These are phyloP conservation scores for Entomortierella parvispora DNA, from an alignment of 192 early-diverging fungal species.

Conservation along the genomic window DNA sequence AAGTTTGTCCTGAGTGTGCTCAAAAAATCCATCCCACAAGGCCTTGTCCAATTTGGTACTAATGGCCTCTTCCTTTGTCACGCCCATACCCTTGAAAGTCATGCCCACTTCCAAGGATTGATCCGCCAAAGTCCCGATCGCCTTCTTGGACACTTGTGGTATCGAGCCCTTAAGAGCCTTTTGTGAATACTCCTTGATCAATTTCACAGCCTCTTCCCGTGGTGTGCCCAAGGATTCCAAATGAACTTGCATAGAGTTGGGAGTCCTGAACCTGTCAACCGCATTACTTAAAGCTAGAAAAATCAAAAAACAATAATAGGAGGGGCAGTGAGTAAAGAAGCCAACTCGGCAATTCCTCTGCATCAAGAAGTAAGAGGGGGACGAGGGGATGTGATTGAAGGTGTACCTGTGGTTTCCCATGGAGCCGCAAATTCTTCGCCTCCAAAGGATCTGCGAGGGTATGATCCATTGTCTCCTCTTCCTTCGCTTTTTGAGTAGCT, in stretches of 20 bases:
- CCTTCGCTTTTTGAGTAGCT: too few relatives aligned
- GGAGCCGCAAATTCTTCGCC: conserved; percentile 20
- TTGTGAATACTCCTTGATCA: conserved; percentile 10
- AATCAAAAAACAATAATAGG: conserved; percentile 1
- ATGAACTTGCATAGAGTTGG: conserved; percentile 19
- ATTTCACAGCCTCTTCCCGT: conserved; percentile 9
- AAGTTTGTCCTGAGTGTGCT: conserved; percentile 22
- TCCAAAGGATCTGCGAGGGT: conserved; percentile 27
- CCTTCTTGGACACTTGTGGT: conserved; percentile 21
- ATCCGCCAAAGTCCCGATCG: conserved; percentile 14
- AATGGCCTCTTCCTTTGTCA: conserved; percentile 39
- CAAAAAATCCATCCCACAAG: conserved; percentile 39
- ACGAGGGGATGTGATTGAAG: neutral
- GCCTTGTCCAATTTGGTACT: conserved; percentile 21
- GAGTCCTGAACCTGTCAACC: conserved; percentile 25
- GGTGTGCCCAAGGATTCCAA: conserved; percentile 35
- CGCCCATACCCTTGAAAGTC: conserved; percentile 47
- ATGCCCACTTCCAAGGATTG: conserved; percentile 38
- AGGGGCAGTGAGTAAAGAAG: neutral
- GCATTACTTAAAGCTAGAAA: conserved; percentile 30
- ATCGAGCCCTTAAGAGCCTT: conserved; percentile 20
- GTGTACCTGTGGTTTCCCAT: conserved; percentile 37
- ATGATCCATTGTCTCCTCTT: too few relatives aligned
- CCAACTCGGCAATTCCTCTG: neutral
- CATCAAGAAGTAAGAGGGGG: neutral